These are phyloP conservation scores for Pichia phayaonensis DNA, from an alignment of 805 yeast genomes.

Conservation along the genomic window DNA sequence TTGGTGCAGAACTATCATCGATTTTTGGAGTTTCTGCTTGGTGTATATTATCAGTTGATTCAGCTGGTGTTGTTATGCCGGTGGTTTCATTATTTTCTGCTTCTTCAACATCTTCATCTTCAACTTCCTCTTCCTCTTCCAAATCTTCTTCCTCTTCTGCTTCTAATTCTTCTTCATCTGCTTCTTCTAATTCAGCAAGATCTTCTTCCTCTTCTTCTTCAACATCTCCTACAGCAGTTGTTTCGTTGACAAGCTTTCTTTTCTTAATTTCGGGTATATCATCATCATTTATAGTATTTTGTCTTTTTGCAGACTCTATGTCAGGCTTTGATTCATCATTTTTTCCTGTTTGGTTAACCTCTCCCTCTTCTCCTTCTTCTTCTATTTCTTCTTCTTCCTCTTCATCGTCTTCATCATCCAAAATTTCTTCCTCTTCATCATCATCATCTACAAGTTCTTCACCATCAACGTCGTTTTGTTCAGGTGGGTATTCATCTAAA, in stretches of 20 bases:
- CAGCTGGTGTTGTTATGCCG: background rate
- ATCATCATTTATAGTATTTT: conserved; percentile 35
- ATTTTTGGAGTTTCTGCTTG: conserved; percentile 7
- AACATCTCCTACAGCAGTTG: conserved; percentile 37
- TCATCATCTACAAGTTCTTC: conserved; percentile 49
- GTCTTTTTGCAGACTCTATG: conserved; percentile 34
- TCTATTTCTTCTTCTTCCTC: conserved; percentile 31
- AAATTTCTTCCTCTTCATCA: conserved; percentile 36
- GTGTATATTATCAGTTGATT: background rate
- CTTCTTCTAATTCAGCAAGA: conserved; percentile 29
- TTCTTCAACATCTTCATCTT: conserved; percentile 12
- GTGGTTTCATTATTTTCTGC: background rate
- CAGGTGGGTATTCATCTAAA: conserved; percentile 70
- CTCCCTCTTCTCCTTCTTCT: conserved; percentile 20
- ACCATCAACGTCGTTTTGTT: conserved; percentile 61
- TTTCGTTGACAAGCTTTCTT: conserved; percentile 19
- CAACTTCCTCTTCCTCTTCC: conserved; percentile 26
- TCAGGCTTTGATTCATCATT: conserved; percentile 37
- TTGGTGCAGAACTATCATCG: conserved; percentile 2
- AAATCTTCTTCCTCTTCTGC: conserved; percentile 25
- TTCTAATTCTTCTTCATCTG: conserved; percentile 21
- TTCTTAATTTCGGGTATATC: conserved; percentile 29
- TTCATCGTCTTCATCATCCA: conserved; percentile 33
- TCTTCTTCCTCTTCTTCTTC: conserved; percentile 36
- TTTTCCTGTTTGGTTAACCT: conserved; percentile 14